Base-by-base conservation (phyloP, 495 filamentous ascomycete species). In the Sordaria brevicollis region DNA sequence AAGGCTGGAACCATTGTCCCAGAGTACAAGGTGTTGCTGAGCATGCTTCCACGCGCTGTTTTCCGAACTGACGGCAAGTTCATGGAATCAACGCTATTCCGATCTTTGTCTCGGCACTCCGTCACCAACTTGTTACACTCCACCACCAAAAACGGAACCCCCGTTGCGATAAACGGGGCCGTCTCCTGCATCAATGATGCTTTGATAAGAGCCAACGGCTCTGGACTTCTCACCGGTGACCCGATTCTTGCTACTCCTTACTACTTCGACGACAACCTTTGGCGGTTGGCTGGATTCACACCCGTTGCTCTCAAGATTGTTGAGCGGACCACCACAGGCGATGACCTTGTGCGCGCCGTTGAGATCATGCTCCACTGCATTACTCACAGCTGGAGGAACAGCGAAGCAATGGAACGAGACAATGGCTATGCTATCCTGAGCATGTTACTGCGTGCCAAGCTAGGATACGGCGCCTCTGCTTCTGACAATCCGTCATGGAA, bases 401-500 rank as follows among this genome's bases (percentile, higher is more conserved):
- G 96, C 74, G 95, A 99, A 79, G 94, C 94, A 65, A 96, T 99
- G 93, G 95, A 99, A 79, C 89, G 89, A 76, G 94, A 96, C 68
- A 96, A 93, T 74, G 95, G 94, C 11, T 99, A 96, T 77, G 90
- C 91, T 15, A 90, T 97, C n/a, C 82, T 98, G 36, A 91, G 90
- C 65, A 85, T 86, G 68, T 78, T 96, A 17, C 78, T 97, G 10
- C 88, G 92, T 31, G 88, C 90, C 34, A 97, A 96, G 77, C 81
- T 97, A 5, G 88, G 88, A 13, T 83, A 83, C 79, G 82, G 76
- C 70, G 80, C 69, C 33, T 79, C 77, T 11, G 71, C 79, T 71
- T 78, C 79, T 69, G 81, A 85, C 76, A 71, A 69, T 11, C 72
- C 79, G 65, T 79, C 78, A 33, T 79, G 79, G 68, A 76, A 80